Evolutionary conservation across 225 moss, liverwort and hornwort genomes (phyloP).

Genomic region (Thuidium tamariscinum): DNA sequence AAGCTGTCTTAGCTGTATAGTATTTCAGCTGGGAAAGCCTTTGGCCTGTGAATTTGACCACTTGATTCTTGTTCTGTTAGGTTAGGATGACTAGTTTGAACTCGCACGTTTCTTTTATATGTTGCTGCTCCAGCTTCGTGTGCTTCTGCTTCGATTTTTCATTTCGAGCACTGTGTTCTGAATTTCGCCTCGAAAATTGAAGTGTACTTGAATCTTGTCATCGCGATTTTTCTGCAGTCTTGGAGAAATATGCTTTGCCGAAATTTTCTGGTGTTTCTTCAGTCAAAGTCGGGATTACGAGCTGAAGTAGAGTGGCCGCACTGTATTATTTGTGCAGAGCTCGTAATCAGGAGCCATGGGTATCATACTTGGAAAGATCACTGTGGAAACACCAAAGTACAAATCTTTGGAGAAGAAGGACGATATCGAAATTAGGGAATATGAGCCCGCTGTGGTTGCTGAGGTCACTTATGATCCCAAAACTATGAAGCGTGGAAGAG

Average conservation of each 20-base stretch:
- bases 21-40: background rate
- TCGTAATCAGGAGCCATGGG: slow-evolving; percentile 39
- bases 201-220: background rate
- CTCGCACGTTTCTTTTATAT: background rate
- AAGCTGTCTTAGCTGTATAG: background rate
- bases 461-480: slow-evolving; percentile 71
- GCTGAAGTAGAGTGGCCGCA: background rate
- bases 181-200: background rate
- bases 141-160: background rate
- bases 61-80: background rate
- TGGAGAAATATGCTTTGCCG: background rate
- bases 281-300: background rate
- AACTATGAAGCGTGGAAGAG: slow-evolving; percentile 55
- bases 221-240: background rate
- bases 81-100: background rate
- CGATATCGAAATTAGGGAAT: slow-evolving; percentile 72
- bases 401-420: slow-evolving; percentile 43
- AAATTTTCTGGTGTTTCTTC: background rate
- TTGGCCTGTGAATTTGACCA: background rate
- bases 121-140: background rate
- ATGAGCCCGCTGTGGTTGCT: slow-evolving; percentile 70
- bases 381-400: slow-evolving; percentile 82
- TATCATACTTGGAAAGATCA: slow-evolving; percentile 66
- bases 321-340: background rate
- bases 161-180: background rate